These are phyloP conservation scores for Fistulinella cinereoalba DNA, from an alignment of 1,284 basidiomycete genomes.

Conservation along the genomic window DNA sequence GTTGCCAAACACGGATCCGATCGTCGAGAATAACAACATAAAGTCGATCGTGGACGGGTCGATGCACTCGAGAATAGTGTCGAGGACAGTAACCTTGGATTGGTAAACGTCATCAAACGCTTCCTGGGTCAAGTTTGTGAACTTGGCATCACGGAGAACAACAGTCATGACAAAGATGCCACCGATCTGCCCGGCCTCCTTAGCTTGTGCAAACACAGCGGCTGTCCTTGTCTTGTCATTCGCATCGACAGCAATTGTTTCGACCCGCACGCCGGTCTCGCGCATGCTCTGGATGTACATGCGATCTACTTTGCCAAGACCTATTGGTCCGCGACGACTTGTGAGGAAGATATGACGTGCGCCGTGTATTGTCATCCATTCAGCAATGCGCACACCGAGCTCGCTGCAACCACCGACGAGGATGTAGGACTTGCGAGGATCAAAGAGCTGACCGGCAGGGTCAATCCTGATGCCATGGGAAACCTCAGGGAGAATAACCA, in stretches of 20 bases:
- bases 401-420: conserved; percentile 32
- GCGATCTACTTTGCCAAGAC: conserved; percentile 26
- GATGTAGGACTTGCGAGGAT: neutral
- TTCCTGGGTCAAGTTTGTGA: conserved; percentile 33
- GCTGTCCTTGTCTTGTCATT: neutral
- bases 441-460: conserved; percentile 3
- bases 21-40: conserved; percentile 32
- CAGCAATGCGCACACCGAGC: conserved; percentile 32
- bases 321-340: conserved; percentile 29
- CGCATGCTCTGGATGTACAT: conserved; percentile 28
- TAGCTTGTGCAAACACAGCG: conserved; percentile 21
- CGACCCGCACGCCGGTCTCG: conserved; percentile 17
- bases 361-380: conserved; percentile 32
- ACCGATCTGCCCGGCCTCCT: conserved; percentile 18
- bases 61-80: conserved; percentile 23
- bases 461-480: conserved; percentile 2
- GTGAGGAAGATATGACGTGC: conserved; percentile 33
- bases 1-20: conserved; percentile 33
- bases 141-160: conserved; percentile 33
- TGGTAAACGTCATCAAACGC: conserved; percentile 32
- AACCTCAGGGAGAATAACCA: conserved; percentile 17
- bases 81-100: conserved; percentile 31
- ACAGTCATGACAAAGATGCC: conserved; percentile 33
- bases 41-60: conserved; percentile 31
- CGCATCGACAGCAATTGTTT: conserved; percentile 30